Base-by-base conservation (phyloP, 495 filamentous ascomycete genomes). In the Barbatosphaeria neglecta region DNA sequence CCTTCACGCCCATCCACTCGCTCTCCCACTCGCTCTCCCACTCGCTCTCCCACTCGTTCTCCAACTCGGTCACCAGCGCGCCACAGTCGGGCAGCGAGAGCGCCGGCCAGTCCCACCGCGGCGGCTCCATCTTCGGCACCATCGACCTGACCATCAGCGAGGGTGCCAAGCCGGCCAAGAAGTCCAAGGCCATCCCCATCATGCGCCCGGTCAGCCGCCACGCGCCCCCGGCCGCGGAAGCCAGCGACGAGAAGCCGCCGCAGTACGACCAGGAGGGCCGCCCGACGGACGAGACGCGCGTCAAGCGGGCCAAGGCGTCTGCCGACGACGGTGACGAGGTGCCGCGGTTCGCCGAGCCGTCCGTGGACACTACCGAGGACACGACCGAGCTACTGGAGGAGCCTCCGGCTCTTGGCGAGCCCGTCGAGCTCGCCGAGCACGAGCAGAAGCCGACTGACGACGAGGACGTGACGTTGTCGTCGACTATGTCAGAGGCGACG, bases 141-240 rank as follows among this genome's bases (percentile, higher is more conserved):
- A 78, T 88, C 52, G 77, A 86, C 43, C 55, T 87, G 13, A 68
- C 64, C 22, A 48, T 48, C n/a, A 40, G 65, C 1, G 79, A 88
- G 15, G 66, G 77, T 37, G 63, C 73, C 18, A 80, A 83, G 55
- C 69, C 83, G 13, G 45, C 63, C 3, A 86, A 84, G 66, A 76
- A 77, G 44, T 84, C 82, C 4, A 95, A 87, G 62, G 86, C 86
- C 22, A 74, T 95, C 47, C 86, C 88, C 2, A 92, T 95, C 43
- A 65, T 90, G 13, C 73, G 72, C 16, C 86, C 89, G 10, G 73
- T 82, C 48, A 75, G 63, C 38, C 44, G 46, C 41, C 28, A 66
- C n/a, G 55, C 66, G 8, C n/a, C n/a, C n/a, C n/a, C n/a, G n/a
- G n/a, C n/a, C n/a, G 31, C 50, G 17, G 31, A 43, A 8, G 56